These are phyloP conservation scores for Fusarium graminum DNA, from an alignment of 2,329 filamentous ascomycete genomes.

Conservation along the genomic window DNA sequence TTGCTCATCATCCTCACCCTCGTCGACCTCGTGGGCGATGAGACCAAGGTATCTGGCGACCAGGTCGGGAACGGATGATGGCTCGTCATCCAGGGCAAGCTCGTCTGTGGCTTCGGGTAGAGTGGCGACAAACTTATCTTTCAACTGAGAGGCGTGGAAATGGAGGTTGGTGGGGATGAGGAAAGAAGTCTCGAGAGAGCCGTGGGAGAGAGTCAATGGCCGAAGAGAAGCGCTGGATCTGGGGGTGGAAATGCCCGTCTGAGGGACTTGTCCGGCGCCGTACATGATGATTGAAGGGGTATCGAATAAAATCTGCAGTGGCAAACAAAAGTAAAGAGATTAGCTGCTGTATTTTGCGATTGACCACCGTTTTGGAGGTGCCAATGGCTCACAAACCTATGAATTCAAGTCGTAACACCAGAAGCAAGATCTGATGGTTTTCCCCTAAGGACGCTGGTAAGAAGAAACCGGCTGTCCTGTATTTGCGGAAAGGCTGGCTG, in stretches of 20 bases:
- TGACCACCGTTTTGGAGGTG: background rate
- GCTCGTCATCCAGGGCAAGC: slow-evolving; percentile 97
- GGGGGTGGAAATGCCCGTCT: slow-evolving; percentile 97
- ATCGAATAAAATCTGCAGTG: slow-evolving; percentile 56
- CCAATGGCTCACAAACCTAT: slow-evolving; percentile 50
- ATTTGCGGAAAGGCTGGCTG: slow-evolving; percentile 48
- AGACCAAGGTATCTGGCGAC: slow-evolving; percentile 95
- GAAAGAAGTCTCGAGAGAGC: slow-evolving; percentile 95
- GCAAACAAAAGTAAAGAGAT: slow-evolving; percentile 27
- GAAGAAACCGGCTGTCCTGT: slow-evolving; percentile 45
- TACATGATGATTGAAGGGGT: slow-evolving; percentile 76
- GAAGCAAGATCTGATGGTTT: slow-evolving; percentile 45
- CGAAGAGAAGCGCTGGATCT: slow-evolving; percentile 93
- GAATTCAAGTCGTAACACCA: slow-evolving; percentile 49
- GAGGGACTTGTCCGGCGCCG: slow-evolving; percentile 83
- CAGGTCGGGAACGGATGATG: slow-evolving; percentile 93
- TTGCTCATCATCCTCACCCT: slow-evolving; percentile 89
- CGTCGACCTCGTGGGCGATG: slow-evolving; percentile 88
- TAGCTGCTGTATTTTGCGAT: slow-evolving; percentile 25
- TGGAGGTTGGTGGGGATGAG: slow-evolving; percentile 95
- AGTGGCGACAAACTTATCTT: slow-evolving; percentile 87
- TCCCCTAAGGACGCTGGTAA: slow-evolving; percentile 48
- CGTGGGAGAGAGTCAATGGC: slow-evolving; percentile 90
- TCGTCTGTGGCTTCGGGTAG: slow-evolving; percentile 95
- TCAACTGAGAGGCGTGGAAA: slow-evolving; percentile 94